phyloP scores from a whole-genome alignment of 2,329 filamentous ascomycete species.

The Cladosporium cucumerinum region DNA sequence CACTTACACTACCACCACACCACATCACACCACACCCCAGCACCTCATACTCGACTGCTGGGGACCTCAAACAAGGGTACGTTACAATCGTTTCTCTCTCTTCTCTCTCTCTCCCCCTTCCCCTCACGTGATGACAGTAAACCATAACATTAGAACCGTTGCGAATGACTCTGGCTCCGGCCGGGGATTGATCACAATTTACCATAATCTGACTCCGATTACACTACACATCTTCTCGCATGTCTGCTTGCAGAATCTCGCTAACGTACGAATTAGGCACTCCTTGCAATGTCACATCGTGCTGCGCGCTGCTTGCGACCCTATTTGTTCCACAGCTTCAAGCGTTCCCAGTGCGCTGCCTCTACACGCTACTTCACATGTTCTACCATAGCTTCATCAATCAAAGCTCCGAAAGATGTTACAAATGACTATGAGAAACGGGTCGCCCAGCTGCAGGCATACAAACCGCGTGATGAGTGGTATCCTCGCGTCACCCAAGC shows the following conservation, averaged over 20 bases:
- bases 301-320: constrained; percentile 52
- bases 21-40: constrained; percentile 6
- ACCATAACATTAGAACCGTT: constrained; percentile 58
- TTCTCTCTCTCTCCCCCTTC: background rate
- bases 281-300: constrained; percentile 39
- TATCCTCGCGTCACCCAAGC: constrained; percentile 50
- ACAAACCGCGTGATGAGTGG: constrained; percentile 48
- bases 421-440: constrained; percentile 48
- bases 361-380: constrained; percentile 50
- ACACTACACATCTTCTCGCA: constrained; percentile 23
- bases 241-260: background rate
- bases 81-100: background rate
- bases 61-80: constrained; percentile 8
- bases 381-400: constrained; percentile 10
- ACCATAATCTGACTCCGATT: constrained; percentile 50
- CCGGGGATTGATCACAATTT: constrained; percentile 51
- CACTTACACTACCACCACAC: background rate
- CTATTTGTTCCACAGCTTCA: constrained; percentile 46
- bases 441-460: constrained; percentile 52
- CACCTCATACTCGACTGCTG: constrained; percentile 6
- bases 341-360: constrained; percentile 28
- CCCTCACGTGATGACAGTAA: constrained; percentile 15
- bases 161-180: constrained; percentile 57
- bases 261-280: background rate
- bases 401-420: constrained; percentile 30